These are phyloP conservation scores for Dothidotthia symphoricarpi DNA, from an alignment of 2,329 filamentous ascomycete species.

Conservation along the genomic window DNA sequence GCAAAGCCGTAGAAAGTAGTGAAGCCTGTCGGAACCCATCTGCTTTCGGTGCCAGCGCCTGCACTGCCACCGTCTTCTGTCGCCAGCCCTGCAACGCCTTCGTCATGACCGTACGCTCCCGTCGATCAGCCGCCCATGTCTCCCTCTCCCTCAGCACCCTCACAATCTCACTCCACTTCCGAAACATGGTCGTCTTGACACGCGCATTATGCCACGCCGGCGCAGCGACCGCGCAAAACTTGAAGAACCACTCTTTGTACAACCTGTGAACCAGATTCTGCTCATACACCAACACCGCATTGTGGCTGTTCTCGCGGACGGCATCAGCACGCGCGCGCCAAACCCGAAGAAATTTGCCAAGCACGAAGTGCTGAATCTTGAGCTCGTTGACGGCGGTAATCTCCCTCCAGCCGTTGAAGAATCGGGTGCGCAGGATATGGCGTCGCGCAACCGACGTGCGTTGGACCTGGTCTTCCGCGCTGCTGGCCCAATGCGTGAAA, in stretches of 20 bases:
- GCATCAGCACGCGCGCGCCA: slow-evolving; percentile 51
- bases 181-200: slow-evolving; percentile 26
- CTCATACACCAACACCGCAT: slow-evolving; percentile 32
- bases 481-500: slow-evolving; percentile 67
- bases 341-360: slow-evolving; percentile 54
- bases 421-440: slow-evolving; percentile 67
- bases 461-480: slow-evolving; percentile 63
- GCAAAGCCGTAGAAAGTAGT: slow-evolving; percentile 24
- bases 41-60: slow-evolving; percentile 37
- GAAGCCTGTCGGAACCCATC: slow-evolving; percentile 31
- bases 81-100: slow-evolving; percentile 28
- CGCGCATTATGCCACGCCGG: slow-evolving; percentile 32
- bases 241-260: slow-evolving; percentile 41
- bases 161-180: slow-evolving; percentile 29
- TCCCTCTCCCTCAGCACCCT: slow-evolving; percentile 29
- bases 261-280: slow-evolving; percentile 33
- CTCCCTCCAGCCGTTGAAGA: slow-evolving; percentile 68
- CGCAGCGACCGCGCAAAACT: slow-evolving; percentile 38
- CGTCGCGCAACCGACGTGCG: slow-evolving; percentile 66
- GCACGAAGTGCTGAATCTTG: slow-evolving; percentile 53
- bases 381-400: slow-evolving; percentile 61
- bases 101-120: slow-evolving; percentile 24
- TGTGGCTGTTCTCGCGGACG: slow-evolving; percentile 36
- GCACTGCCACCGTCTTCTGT: slow-evolving; percentile 14
- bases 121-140: slow-evolving; percentile 19